Conservation (phyloP, 1,284 basidiomycete species). For the Taiwanofungus camphoratus region DNA sequence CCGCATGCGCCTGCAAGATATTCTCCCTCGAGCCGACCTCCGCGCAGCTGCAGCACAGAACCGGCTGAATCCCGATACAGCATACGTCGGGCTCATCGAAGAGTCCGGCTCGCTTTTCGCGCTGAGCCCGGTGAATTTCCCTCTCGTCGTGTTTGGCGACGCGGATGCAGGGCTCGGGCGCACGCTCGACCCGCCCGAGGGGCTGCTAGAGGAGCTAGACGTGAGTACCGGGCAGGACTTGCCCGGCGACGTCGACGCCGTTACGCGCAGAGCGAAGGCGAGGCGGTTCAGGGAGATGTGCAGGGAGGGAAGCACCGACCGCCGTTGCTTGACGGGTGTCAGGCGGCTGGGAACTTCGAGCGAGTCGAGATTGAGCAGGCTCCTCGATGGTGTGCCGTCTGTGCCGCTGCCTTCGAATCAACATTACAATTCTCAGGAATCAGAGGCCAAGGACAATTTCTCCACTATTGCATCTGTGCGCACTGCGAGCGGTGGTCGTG, state of each 20-base stretch:
- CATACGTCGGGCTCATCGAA: conserved; percentile 71
- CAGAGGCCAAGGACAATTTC: no score
- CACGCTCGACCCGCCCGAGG: conserved; percentile 32
- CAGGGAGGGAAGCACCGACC: conserved; percentile 37
- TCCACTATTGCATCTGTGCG: neutral
- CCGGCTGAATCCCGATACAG: conserved; percentile 43
- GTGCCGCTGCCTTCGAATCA: conserved; percentile 15
- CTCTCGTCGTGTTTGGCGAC: conserved; percentile 67
- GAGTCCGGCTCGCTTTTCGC: conserved; percentile 72
- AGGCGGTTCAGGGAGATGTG: conserved; percentile 28
- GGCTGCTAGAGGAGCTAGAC: conserved; percentile 12
- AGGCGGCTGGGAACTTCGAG: conserved; percentile 39
- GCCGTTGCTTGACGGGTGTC: conserved; percentile 57
- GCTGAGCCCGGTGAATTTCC: conserved; percentile 69
- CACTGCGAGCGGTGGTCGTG: neutral
- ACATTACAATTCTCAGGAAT: conserved; percentile 9
- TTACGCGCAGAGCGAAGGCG: conserved; percentile 37
- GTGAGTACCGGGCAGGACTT: conserved; percentile 26
- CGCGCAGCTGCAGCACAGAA: conserved; percentile 28
- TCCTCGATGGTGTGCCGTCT: conserved; percentile 31
- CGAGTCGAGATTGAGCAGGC: conserved; percentile 27
- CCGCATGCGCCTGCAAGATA: conserved; percentile 58
- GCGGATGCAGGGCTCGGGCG: conserved; percentile 26
- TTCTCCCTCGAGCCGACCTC: conserved; percentile 44
- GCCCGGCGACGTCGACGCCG: conserved; percentile 37